Conservation (phyloP, 176 grass and related monocot genomes). For the Carex cristatella region DNA sequence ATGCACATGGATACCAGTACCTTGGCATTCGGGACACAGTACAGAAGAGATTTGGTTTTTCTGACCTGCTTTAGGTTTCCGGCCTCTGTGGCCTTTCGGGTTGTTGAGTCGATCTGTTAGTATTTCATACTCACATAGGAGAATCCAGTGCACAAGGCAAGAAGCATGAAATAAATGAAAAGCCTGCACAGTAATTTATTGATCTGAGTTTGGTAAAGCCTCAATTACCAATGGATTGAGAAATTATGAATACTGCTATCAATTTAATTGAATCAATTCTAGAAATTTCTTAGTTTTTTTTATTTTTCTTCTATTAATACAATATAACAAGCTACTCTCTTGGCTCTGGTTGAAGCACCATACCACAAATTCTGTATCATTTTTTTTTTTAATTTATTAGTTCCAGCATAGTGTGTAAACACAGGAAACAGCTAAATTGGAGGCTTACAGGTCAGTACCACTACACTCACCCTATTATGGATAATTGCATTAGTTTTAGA, state of each 20-base stretch:
- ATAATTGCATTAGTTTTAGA: not conserved
- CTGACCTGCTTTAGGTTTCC: slow-evolving; percentile 55
- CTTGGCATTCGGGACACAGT: slow-evolving; percentile 89
- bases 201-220: not conserved
- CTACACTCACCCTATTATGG: not conserved
- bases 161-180: slow-evolving; percentile 79
- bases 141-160: slow-evolving; percentile 90
- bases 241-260: not conserved
- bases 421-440: not conserved
- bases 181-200: slow-evolving; percentile 33
- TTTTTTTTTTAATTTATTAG: not conserved
- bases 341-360: not conserved
- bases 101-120: slow-evolving; percentile 45
- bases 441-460: not conserved
- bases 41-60: slow-evolving; percentile 60
- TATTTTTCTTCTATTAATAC: not conserved
- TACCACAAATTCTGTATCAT: not conserved
- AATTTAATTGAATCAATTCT: not conserved
- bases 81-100: slow-evolving; percentile 67
- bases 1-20: slow-evolving; percentile 62
- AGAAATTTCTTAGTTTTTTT: not conserved
- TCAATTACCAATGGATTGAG: not conserved
- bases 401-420: not conserved
- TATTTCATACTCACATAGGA: slow-evolving; percentile 80
- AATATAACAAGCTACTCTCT: not conserved